Conservation (phyloP, 441 rosid genomes). For the Syzygium syzygioides region DNA sequence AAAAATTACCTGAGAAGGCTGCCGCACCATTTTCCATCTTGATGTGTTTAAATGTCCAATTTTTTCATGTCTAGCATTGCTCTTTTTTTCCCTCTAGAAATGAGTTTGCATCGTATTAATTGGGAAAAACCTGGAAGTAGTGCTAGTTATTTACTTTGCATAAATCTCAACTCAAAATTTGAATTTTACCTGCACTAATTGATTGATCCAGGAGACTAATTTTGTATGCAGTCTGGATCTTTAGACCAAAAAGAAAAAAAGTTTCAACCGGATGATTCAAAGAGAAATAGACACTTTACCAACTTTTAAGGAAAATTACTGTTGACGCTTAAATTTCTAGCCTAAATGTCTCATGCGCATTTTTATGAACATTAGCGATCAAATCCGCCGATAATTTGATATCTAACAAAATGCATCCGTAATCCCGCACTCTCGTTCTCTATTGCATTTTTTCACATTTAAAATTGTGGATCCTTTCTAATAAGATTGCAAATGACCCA, state of each 20-base stretch:
- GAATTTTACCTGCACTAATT: too few relatives aligned
- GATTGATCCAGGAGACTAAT: accelerated
- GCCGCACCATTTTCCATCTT: too few relatives aligned
- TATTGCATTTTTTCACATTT: background rate
- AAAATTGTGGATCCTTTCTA: background rate
- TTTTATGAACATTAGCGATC: background rate
- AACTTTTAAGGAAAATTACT: background rate
- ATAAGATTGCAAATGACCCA: background rate
- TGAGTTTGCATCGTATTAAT: too few relatives aligned
- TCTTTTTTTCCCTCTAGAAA: too few relatives aligned
- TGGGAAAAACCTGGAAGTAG: too few relatives aligned
- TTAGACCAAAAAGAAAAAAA: background rate
- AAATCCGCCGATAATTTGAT: background rate
- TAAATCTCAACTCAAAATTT: too few relatives aligned
- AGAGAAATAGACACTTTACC: background rate
- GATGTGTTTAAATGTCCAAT: too few relatives aligned
- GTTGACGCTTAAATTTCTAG: background rate
- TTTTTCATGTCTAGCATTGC: too few relatives aligned
- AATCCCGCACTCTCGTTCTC: background rate
- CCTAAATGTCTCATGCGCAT: accelerated
- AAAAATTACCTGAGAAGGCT: too few relatives aligned
- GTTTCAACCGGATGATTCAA: accelerated
- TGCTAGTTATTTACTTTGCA: too few relatives aligned
- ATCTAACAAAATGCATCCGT: background rate
- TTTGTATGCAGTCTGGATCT: background rate